Evolutionary conservation across 2,329 filamentous ascomycete species (phyloP), one percentile per base, ranked within the genome.

Genomic region (Didymella pinodella): DNA sequence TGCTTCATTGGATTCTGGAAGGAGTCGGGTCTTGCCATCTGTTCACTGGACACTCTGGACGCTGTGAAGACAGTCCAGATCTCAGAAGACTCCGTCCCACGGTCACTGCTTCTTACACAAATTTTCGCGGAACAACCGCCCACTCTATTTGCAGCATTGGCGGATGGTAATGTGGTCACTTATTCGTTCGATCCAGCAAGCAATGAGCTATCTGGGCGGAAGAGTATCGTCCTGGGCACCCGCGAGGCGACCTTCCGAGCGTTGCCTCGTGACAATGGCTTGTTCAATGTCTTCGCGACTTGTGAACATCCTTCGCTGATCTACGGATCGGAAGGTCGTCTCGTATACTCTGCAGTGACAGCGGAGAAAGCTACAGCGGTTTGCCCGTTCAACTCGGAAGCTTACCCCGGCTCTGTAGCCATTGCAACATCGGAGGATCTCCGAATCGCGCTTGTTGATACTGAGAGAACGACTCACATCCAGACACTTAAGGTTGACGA

Each of bases 271-370:
- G 82, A 82, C 0, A 81, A 88, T 51, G 82, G 77, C 0, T 80
- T 92, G 0, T 90, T 85, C 73, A 96, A 91, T 67, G 88, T 99
- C 0, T 96, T 99, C 74, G 92, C 93, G 0, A 96, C 92, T 0
- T 97, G 93, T 57, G 95, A 99, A 70, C 92, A 97, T 72, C 91
- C 95, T 0, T 97, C 92, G 63, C 79, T 99, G 54, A 97, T 99
- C 48, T 97, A 99, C 73, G 91, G 90, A 8, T 88, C 89, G 0
- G 93, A 97, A 72, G 92, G 91, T 0, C 86, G 93, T 22, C 90
- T 97, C 40, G 88, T 97, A 0, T 99, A 96, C 78, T 97, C 93
- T 4, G 93, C 95, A 1, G 92, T 97, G 1, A 97, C 94, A 12
- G 92, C 93, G 2, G 91, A 97, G 61, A 89, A 93, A 63, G 91